These are phyloP conservation scores for Pseudevernia furfuracea DNA, from an alignment of 495 filamentous ascomycete genomes.

Conservation along the genomic window DNA sequence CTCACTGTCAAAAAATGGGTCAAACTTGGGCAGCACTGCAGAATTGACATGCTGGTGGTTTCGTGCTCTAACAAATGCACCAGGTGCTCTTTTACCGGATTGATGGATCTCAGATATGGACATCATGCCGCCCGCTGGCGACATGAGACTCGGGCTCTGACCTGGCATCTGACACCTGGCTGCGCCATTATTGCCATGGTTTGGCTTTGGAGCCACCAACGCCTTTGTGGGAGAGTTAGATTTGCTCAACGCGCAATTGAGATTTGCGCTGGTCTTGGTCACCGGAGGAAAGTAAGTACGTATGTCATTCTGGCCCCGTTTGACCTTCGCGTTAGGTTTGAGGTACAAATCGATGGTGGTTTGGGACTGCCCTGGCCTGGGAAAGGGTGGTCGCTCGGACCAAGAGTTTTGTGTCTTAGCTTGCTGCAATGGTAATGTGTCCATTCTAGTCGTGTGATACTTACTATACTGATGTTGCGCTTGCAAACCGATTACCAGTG, in stretches of 20 bases:
- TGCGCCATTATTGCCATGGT: not conserved
- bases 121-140: not conserved
- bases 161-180: not conserved
- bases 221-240: not conserved
- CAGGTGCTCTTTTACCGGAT: not conserved
- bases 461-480: not conserved
- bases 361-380: not conserved
- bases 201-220: not conserved
- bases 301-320: not conserved
- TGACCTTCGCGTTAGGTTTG: not conserved
- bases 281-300: not conserved
- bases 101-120: not conserved
- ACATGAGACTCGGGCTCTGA: too few species aligned
- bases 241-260: not conserved
- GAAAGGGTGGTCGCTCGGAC: not conserved
- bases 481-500: not conserved
- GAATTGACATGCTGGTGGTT: not conserved
- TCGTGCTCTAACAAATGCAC: not conserved
- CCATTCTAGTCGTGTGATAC: not conserved
- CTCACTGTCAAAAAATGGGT: not conserved
- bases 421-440: not conserved
- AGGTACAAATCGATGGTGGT: not conserved
- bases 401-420: not conserved
- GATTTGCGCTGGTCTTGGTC: not conserved
- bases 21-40: not conserved